Conservation (phyloP, 768 basidiomycete genomes). For the Xerocomellus amylosporus region DNA sequence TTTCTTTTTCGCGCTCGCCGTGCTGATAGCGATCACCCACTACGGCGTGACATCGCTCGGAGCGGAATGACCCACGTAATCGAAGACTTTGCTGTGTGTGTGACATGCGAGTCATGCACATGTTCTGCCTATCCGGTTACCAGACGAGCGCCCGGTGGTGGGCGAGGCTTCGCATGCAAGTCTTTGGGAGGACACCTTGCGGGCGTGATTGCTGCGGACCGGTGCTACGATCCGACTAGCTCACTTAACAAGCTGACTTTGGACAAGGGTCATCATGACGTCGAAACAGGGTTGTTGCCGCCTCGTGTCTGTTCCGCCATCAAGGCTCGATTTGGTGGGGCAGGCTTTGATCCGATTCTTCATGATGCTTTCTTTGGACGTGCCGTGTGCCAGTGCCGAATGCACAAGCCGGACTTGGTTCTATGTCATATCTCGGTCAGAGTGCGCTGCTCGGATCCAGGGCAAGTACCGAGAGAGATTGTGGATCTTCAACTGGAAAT, state of each 20-base stretch:
- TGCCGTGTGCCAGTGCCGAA: neutral
- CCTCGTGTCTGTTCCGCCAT: slow-evolving; percentile 1
- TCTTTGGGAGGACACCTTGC: neutral
- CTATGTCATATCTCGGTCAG: neutral
- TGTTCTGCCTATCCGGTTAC: slow-evolving; percentile 3
- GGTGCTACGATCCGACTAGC: neutral
- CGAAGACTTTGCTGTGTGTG: slow-evolving; percentile 5
- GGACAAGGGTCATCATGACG: neutral
- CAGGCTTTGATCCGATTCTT: slow-evolving; percentile 10
- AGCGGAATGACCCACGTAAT: slow-evolving; percentile 14
- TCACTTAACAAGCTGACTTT: neutral
- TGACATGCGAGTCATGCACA: neutral
- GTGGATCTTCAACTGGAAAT: neutral
- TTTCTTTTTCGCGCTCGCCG: neutral
- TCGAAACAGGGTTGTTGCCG: neutral
- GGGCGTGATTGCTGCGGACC: neutral
- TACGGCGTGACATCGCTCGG: neutral
- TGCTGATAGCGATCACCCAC: slow-evolving; percentile 2
- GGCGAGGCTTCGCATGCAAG: neutral
- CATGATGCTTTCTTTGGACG: slow-evolving; percentile 1
- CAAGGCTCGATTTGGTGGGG: slow-evolving; percentile 3
- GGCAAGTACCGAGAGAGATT: neutral
- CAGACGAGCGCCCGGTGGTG: neutral
- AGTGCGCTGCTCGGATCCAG: slow-evolving; percentile 13
- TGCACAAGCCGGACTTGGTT: neutral